Conservation (phyloP, 1,284 basidiomycete species). For the Moesziomyces antarcticus region DNA sequence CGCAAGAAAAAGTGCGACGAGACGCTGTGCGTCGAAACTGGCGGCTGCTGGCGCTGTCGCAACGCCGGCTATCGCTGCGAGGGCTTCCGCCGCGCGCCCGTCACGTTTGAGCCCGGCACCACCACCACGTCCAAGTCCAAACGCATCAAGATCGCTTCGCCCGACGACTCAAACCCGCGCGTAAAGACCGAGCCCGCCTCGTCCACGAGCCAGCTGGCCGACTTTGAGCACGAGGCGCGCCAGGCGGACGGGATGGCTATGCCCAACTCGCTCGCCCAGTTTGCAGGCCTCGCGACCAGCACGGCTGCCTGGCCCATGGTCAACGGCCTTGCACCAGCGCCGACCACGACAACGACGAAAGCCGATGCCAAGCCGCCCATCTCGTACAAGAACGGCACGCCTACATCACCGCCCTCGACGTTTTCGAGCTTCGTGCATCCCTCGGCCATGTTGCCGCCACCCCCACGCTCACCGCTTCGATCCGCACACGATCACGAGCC, state of each 20-base stretch:
- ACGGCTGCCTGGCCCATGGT: conserved; percentile 23
- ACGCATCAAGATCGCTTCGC: conserved; percentile 15
- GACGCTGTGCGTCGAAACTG: conserved; percentile 39
- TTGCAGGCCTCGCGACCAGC: conserved; percentile 34
- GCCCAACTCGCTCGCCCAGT: conserved; percentile 35
- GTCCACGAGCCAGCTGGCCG: no score
- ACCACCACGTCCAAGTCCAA: conserved; percentile 10
- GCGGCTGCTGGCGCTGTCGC: conserved; percentile 44
- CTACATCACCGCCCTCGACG: background rate
- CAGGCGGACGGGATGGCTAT: conserved; percentile 19
- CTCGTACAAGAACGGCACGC: background rate
- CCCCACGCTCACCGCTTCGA: conserved; percentile 3
- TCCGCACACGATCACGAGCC: conserved; percentile 3
- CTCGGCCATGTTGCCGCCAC: conserved; percentile 10
- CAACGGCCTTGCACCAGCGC: background rate
- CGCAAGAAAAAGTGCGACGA: conserved; percentile 50
- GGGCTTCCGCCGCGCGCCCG: conserved; percentile 30
- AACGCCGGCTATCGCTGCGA: conserved; percentile 49
- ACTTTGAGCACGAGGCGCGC: background rate
- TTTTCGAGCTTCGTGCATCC: conserved; percentile 1
- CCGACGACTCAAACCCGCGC: background rate
- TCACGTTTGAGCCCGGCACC: conserved; percentile 28
- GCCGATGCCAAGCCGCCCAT: background rate
- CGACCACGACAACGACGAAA: background rate
- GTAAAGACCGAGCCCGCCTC: conserved; percentile 18